A percentile compares a stretch with the other conserved stretches of the same genome.
These are phyloP conservation scores for Stephania yunnanensis DNA, from an alignment of 164 flowering plant species.

Conservation along the genomic window DNA sequence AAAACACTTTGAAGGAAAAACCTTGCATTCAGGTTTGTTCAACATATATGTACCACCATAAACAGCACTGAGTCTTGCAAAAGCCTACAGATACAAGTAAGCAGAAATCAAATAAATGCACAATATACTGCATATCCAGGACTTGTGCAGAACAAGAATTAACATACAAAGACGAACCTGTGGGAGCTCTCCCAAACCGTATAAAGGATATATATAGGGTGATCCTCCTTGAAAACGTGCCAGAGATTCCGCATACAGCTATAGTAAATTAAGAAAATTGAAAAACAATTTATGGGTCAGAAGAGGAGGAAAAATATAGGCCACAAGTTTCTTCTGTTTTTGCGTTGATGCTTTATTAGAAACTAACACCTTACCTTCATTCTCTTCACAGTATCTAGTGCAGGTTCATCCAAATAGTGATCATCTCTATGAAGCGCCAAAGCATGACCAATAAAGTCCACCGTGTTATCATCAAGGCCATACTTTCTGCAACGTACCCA, in stretches of 20 bases:
- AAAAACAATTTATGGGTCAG: conserved; percentile 1
- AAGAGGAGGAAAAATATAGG: conserved; percentile 3
- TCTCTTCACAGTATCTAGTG: conserved; percentile 82
- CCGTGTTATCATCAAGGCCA: conserved; percentile 89
- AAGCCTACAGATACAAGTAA: conserved; percentile 43
- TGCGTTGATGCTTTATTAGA: neutral
- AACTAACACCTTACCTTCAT: conserved; percentile 57
- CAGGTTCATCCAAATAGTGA: conserved; percentile 72
- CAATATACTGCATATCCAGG: neutral
- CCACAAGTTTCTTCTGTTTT: no score
- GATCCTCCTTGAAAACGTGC: conserved; percentile 98
- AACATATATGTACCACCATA: conserved; percentile 98
- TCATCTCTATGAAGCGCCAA: conserved; percentile 91
- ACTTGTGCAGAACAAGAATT: neutral
- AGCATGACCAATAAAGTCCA: conserved; percentile 89
- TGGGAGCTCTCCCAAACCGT: conserved; percentile 95
- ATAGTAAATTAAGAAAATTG: conserved; percentile 8
- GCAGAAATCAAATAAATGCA: neutral
- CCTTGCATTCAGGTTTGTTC: conserved; percentile 95
- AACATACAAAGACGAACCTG: conserved; percentile 48
- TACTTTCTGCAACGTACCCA: conserved; percentile 50
- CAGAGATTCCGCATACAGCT: conserved; percentile 90
- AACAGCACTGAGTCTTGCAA: conserved; percentile 97
- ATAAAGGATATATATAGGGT: conserved; percentile 89
- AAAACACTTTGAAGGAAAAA: conserved; percentile 17